Base-by-base conservation (phyloP, 352 stramenopile genomes). In the Blastocystis sp. region DNA sequence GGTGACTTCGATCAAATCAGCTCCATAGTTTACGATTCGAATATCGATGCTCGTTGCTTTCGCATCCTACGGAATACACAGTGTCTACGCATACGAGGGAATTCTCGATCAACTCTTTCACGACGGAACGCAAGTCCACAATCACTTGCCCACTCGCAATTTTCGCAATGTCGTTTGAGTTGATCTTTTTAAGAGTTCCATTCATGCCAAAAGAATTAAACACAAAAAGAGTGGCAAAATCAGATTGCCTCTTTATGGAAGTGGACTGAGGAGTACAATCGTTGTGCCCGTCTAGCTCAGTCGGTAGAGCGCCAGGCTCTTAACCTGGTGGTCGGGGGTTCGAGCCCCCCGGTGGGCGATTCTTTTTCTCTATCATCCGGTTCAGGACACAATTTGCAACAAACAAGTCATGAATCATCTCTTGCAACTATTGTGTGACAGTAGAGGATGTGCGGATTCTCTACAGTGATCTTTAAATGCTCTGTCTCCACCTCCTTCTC, bases 61-160 rank as follows among this genome's bases (percentile, higher is more conserved):
- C 3, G 94, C 93, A 90, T 97, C 94, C 37, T 95, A 9, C 92
- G 34, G 45, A 55, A 68, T 59, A 18, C 0, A 68, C 23, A 23
- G n/a, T n/a, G 0, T 1, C 0, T 18, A 15, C 41, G 6, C n/a
- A 73, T 70, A 61, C 80, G 55, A 95, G 90, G 45, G 93, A 92
- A 91, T 98, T 98, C 90, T 98, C 96, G 4, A 98, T 93, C 37
- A 98, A 92, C 92, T 99, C 97, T 91, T 99, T 99, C 29, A 98
- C 94, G 18, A 96, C 95, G n/a, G 94, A 97, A 9, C 93, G 90
- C 20, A 98, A 92, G 91, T 98, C 94, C 39, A 96, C 94, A 39
- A 99, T 94, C 37, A 97, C 97, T 92, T 99, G 95, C 0, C 95
- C 95, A 47, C 92, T 94, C 39, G 70, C 70, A 47, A 80, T 80